phyloP scores from a whole-genome alignment of 805 yeast genomes.

The Lachancea quebecensis region DNA sequence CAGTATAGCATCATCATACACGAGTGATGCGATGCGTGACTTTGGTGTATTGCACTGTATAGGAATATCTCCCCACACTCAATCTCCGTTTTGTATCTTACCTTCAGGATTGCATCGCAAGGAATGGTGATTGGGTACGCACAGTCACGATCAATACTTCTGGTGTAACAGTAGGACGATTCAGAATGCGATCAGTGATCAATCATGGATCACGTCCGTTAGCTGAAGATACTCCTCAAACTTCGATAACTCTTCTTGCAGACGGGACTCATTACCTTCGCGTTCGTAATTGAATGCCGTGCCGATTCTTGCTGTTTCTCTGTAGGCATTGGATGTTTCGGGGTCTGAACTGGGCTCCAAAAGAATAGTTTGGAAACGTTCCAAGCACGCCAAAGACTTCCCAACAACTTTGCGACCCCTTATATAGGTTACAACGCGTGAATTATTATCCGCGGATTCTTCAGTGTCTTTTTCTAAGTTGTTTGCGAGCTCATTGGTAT shows the following conservation, averaged over 20 bases:
- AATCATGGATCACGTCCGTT: slow-evolving; percentile 15
- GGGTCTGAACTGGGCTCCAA: slow-evolving; percentile 13
- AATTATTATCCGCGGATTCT: slow-evolving; percentile 3
- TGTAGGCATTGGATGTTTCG: slow-evolving; percentile 10
- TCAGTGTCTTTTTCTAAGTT: slow-evolving; percentile 12
- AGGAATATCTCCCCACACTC: no score
- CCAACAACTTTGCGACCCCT: slow-evolving; percentile 35
- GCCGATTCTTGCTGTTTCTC: slow-evolving; percentile 8
- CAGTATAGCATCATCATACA: no score
- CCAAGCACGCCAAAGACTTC: slow-evolving; percentile 8
- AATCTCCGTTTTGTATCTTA: no score
- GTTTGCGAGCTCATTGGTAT: slow-evolving; percentile 14
- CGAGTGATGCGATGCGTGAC: no score
- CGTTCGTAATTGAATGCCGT: slow-evolving; percentile 32
- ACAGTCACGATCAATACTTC: no score
- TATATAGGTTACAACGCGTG: slow-evolving; percentile 22
- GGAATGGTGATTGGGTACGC: no score
- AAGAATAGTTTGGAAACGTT: slow-evolving; percentile 14
- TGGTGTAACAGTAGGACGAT: no score
- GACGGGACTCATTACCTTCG: slow-evolving; percentile 31
- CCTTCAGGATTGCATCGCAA: no score
- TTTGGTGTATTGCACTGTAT: no score
- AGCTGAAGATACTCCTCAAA: slow-evolving; percentile 24
- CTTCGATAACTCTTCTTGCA: slow-evolving; percentile 23
- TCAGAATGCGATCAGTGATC: neutral